Evolutionary conservation across 192 early-diverging fungal species (phyloP).

Genomic region (Gamsiella multidivaricata): DNA sequence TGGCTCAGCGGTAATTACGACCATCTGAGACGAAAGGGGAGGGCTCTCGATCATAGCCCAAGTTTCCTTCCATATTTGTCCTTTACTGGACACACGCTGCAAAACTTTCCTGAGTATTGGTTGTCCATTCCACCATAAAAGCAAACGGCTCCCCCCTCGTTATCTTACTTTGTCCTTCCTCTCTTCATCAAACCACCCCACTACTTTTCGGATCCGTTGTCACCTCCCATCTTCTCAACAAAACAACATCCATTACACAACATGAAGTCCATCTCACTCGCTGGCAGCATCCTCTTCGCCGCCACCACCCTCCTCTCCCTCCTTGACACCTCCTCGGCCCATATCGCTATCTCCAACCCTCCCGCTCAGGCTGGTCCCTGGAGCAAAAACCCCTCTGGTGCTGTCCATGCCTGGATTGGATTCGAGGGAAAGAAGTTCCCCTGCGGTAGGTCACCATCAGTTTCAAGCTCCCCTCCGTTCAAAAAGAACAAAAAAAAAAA

Average conservation of each 20-base stretch:
- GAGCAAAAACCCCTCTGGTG: conserved; percentile 1
- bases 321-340: conserved; percentile 23
- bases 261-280: conserved; percentile 15
- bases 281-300: conserved; percentile 6
- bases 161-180: neutral
- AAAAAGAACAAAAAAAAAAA: neutral
- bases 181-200: neutral
- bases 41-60: too few relatives aligned
- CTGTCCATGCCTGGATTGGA: conserved; percentile 25
- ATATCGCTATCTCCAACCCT: conserved; percentile 30
- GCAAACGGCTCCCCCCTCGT: neutral
- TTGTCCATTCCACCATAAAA: neutral
- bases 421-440: conserved; percentile 22
- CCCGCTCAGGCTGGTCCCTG: conserved; percentile 31
- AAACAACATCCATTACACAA: neutral
- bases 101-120: neutral
- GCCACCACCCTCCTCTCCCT: conserved; percentile 7
- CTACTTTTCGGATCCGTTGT: neutral
- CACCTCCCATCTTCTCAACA: neutral
- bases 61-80: too few relatives aligned
- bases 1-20: too few relatives aligned
- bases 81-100: neutral
- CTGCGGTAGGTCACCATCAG: neutral
- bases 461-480: neutral
- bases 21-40: too few relatives aligned